phyloP scores from a whole-genome alignment of 2,329 filamentous ascomycete genomes.

The Mycocentrospora acerina region DNA sequence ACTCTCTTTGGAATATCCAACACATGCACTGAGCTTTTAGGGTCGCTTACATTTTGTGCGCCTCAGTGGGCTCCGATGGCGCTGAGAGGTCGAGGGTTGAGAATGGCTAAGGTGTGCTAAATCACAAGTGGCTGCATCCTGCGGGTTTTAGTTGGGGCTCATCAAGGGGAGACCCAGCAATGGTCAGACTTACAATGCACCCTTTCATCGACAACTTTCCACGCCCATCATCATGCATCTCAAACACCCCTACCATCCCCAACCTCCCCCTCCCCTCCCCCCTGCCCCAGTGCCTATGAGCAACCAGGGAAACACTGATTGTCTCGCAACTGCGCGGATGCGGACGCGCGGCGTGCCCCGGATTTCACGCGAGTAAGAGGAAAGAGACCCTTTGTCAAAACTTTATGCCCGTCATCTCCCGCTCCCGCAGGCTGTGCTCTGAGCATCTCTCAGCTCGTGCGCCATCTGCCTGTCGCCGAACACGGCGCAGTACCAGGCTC shows the following conservation, averaged over 20 bases:
- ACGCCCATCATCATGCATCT: constrained; percentile 26
- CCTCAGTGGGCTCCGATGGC: constrained; percentile 18
- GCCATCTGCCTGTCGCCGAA: constrained; percentile 30
- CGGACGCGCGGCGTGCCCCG: constrained; percentile 10
- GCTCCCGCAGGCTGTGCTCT: constrained; percentile 37
- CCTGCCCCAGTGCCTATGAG: constrained; percentile 8
- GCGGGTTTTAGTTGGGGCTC: constrained; percentile 23
- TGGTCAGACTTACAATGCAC: constrained; percentile 27
- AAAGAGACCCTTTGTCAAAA: constrained; percentile 36
- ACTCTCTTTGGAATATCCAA: no score
- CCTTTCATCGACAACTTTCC: constrained; percentile 20
- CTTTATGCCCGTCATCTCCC: constrained; percentile 43
- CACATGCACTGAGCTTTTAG: no score
- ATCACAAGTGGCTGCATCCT: constrained; percentile 31
- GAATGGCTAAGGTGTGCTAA: constrained; percentile 18
- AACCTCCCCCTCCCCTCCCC: no score
- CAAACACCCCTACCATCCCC: no score
- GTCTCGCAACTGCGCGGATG: constrained; percentile 3
- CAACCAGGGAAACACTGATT: constrained; percentile 6
- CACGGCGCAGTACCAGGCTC: constrained; percentile 23
- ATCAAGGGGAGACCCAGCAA: constrained; percentile 18
- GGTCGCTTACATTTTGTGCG: constrained; percentile 3
- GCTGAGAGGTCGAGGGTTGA: constrained; percentile 21
- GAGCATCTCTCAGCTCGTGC: constrained; percentile 13
- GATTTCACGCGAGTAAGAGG: constrained; percentile 21